Evolutionary conservation across 2,329 filamentous ascomycete genomes (phyloP).

Genomic region (Cladosporium sp.): DNA sequence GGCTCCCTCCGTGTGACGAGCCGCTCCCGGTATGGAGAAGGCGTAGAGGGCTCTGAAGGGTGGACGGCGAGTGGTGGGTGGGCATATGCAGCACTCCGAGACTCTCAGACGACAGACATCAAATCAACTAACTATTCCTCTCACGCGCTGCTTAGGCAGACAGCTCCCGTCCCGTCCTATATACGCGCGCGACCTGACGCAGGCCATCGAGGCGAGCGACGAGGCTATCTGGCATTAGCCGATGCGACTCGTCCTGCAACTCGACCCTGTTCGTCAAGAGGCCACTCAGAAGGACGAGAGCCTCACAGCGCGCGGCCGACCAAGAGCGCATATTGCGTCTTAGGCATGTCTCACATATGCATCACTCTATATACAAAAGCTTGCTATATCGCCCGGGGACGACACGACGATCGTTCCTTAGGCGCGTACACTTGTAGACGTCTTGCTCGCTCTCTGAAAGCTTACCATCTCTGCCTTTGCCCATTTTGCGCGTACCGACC

Average conservation of each 20-base stretch:
- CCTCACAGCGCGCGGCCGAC: background rate
- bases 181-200: conserved; percentile 7
- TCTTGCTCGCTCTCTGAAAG: conserved; percentile 5
- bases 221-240: conserved; percentile 18
- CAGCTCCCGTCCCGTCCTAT: conserved; percentile 12
- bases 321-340: conserved; percentile 3
- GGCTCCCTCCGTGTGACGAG: conserved; percentile 18
- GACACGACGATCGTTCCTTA: background rate
- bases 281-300: background rate
- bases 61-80: background rate
- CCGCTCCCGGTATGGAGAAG: conserved; percentile 6
- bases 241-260: background rate
- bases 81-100: background rate
- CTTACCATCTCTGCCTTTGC: conserved; percentile 4
- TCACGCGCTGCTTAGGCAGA: background rate
- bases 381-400: conserved; percentile 15
- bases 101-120: background rate
- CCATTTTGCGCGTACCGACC: background rate
- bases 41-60: background rate
- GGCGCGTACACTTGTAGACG: conserved; percentile 9
- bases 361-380: conserved; percentile 17
- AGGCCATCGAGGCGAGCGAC: background rate
- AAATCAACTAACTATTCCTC: background rate
- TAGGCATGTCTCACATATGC: conserved; percentile 19
- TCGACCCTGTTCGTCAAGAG: conserved; percentile 1